Evolutionary conservation across 768 basidiomycete species (phyloP).

Genomic region (Gloeopeniophorella convolvens): DNA sequence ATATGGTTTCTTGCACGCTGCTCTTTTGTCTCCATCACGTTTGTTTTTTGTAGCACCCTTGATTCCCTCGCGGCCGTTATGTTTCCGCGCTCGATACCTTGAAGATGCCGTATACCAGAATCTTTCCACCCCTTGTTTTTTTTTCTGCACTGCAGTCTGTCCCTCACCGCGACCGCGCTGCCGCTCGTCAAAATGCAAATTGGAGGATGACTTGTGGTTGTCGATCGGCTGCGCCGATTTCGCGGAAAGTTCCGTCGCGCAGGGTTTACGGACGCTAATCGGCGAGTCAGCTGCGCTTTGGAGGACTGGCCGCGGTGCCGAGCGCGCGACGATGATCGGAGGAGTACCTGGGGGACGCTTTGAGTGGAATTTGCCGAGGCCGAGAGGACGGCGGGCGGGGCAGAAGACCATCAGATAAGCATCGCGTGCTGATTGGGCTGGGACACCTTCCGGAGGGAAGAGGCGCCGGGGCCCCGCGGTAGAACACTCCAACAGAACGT

Average conservation of each 20-base stretch:
- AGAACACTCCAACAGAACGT: slow-evolving; percentile 21
- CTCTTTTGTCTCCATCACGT: slow-evolving; percentile 13
- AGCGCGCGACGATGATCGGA: slow-evolving; percentile 19
- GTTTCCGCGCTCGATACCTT: slow-evolving; percentile 18
- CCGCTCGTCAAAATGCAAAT: slow-evolving; percentile 16
- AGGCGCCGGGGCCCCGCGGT: slow-evolving; percentile 18
- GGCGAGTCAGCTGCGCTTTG: slow-evolving; percentile 14
- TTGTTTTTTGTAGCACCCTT: slow-evolving; percentile 17
- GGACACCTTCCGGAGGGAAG: slow-evolving; percentile 8
- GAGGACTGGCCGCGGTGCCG: slow-evolving; percentile 18
- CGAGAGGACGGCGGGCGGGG: background rate
- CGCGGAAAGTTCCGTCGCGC: slow-evolving; percentile 18
- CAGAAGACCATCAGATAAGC: slow-evolving; percentile 19
- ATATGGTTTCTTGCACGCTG: slow-evolving; percentile 21
- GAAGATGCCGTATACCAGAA: slow-evolving; percentile 20
- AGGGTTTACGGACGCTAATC: slow-evolving; percentile 19
- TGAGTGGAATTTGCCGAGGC: slow-evolving; percentile 6
- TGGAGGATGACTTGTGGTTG: slow-evolving; percentile 3
- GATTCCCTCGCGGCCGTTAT: slow-evolving; percentile 15
- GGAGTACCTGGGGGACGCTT: slow-evolving; percentile 14
- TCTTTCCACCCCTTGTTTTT: slow-evolving; percentile 4
- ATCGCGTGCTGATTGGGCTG: slow-evolving; percentile 15
- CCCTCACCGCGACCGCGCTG: slow-evolving; percentile 10
- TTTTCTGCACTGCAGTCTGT: slow-evolving; percentile 6
- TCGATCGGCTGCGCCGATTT: slow-evolving; percentile 16